phyloP scores from a whole-genome alignment of 164 flowering plant species.

The Echeveria elegans region DNA sequence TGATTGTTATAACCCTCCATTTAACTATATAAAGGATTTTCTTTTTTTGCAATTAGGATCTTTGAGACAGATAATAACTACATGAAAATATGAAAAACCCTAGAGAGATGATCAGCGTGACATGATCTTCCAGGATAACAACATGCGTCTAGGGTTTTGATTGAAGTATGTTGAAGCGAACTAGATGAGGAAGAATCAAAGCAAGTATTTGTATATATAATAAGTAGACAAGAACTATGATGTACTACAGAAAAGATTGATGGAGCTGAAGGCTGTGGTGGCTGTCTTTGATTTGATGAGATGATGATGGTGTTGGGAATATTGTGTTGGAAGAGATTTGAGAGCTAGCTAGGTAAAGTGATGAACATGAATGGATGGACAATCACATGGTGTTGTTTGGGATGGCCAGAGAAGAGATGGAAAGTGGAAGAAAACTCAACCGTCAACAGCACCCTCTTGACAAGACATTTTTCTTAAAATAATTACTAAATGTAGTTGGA shows the following conservation, averaged over 20 bases:
- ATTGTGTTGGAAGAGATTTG: constrained; percentile 2
- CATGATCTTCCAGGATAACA: neutral
- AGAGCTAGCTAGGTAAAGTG: constrained; percentile 5
- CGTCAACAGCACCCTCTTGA: constrained; percentile 2
- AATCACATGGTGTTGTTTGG: constrained; percentile 8
- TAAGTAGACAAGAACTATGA: neutral
- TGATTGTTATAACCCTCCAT: constrained; percentile 50
- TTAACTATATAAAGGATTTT: neutral
- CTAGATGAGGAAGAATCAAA: neutral
- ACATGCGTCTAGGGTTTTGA: neutral
- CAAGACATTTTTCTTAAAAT: neutral
- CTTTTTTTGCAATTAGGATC: neutral
- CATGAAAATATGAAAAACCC: neutral
- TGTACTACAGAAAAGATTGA: neutral
- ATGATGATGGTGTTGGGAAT: constrained; percentile 6
- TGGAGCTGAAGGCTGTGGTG: constrained; percentile 1
- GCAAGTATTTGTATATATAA: neutral
- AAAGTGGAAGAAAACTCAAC: constrained; percentile 7
- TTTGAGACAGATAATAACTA: neutral
- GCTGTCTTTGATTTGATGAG: constrained; percentile 5
- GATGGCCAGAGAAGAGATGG: constrained; percentile 1
- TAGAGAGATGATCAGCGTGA: neutral
- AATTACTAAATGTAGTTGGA: neutral
- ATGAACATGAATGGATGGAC: constrained; percentile 6
- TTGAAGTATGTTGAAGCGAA: neutral